Percentiles rank a stretch among this genome's conserved stretches.
Conservation (phyloP, 495 filamentous ascomycete genomes). For the Penicillium ucsense region DNA sequence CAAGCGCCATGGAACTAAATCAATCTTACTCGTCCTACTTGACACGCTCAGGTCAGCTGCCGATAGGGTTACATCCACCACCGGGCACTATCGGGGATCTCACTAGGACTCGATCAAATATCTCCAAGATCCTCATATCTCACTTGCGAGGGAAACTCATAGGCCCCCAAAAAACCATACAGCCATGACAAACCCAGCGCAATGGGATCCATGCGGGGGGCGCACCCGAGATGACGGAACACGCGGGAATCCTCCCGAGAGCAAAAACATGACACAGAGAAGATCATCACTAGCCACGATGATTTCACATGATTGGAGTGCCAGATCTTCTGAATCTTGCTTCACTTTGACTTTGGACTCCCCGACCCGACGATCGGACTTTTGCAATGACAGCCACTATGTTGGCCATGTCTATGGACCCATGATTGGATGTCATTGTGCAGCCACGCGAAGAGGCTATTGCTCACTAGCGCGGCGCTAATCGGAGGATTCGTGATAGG, state of each 20-base stretch:
- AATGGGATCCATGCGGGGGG: neutral
- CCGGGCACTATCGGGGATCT: no score
- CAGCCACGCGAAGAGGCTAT: conserved; percentile 15
- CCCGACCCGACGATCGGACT: no score
- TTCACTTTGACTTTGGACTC: no score
- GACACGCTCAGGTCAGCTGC: no score
- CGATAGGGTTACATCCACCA: no score
- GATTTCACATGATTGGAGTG: no score
- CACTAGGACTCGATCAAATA: no score
- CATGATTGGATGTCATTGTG: conserved; percentile 1
- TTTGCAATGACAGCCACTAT: conserved; percentile 1
- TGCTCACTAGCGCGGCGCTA: conserved; percentile 20
- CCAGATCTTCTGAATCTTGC: no score
- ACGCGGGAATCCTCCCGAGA: neutral
- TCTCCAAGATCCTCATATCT: no score
- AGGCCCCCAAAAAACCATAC: neutral
- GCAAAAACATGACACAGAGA: neutral
- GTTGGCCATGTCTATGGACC: no score
- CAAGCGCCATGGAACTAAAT: no score
- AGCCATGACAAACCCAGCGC: neutral
- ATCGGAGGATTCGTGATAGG: conserved; percentile 4
- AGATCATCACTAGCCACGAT: neutral
- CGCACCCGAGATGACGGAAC: neutral
- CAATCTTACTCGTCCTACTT: no score
- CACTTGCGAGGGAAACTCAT: neutral